A percentile compares a stretch with the other conserved stretches of the same genome.
Evolutionary conservation across 106 monocot species (phyloP).

Genomic region (Allium fistulosum): DNA sequence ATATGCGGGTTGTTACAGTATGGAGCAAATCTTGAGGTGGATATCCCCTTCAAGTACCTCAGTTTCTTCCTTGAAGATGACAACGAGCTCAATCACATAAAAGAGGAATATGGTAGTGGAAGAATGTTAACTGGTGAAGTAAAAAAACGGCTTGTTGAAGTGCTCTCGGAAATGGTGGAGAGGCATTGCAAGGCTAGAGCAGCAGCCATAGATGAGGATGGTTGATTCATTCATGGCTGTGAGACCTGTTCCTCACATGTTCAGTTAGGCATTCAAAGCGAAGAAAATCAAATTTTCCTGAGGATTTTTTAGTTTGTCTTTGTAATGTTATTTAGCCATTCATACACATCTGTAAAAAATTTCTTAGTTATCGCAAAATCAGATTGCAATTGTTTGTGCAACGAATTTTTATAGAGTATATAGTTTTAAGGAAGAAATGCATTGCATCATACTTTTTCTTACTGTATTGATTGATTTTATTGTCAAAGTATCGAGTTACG

Average conservation of each 20-base stretch:
- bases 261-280: slow-evolving; percentile 24
- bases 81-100: slow-evolving; percentile 74
- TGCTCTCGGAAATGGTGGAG: slow-evolving; percentile 78
- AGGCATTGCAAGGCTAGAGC: slow-evolving; percentile 71
- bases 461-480: too few relatives aligned
- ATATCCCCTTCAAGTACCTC: slow-evolving; percentile 89
- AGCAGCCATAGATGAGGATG: slow-evolving; percentile 84
- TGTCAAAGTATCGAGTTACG: too few relatives aligned
- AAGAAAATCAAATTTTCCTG: background rate
- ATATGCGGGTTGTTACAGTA: too few relatives aligned
- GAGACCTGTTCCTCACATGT: slow-evolving; percentile 90
- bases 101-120: slow-evolving; percentile 83
- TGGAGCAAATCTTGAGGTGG: slow-evolving; percentile 97
- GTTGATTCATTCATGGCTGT: slow-evolving; percentile 96
- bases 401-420: too few relatives aligned
- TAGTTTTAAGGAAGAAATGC: too few relatives aligned
- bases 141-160: slow-evolving; percentile 64
- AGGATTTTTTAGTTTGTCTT: too few relatives aligned
- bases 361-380: too few relatives aligned
- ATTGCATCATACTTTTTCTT: too few relatives aligned
- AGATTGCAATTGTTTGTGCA: too few relatives aligned
- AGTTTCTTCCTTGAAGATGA: slow-evolving; percentile 97
- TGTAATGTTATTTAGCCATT: too few relatives aligned
- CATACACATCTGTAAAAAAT: too few relatives aligned
- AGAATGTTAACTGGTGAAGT: slow-evolving; percentile 87